These are phyloP conservation scores for Nosema muscidifuracis DNA, from an alignment of 371 early-diverging fungal genomes.

Conservation along the genomic window DNA sequence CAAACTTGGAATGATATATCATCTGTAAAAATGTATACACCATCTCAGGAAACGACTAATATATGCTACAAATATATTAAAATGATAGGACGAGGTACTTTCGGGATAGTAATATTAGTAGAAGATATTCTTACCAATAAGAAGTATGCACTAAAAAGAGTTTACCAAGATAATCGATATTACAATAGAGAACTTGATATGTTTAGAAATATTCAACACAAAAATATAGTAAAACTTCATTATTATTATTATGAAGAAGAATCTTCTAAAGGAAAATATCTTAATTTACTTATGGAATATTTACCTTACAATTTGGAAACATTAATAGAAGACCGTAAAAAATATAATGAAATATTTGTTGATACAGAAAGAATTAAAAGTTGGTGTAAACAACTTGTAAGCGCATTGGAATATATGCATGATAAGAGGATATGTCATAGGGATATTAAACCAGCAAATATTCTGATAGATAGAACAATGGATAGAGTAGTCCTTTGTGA, in stretches of 20 bases:
- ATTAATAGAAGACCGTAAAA: constrained; percentile 27
- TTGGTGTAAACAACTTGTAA: constrained; percentile 66
- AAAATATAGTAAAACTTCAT: constrained; percentile 44
- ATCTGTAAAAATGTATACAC: not conserved
- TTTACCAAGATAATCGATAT: constrained; percentile 52
- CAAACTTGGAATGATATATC: constrained; percentile 18
- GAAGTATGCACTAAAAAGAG: constrained; percentile 56
- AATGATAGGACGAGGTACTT: constrained; percentile 60
- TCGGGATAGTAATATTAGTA: constrained; percentile 56
- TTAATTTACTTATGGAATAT: constrained; percentile 55
- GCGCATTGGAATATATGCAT: constrained; percentile 64
- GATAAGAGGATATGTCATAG: constrained; percentile 65
- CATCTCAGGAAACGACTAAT: not conserved
- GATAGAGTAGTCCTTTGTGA: constrained; percentile 72
- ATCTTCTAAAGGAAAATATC: constrained; percentile 42
- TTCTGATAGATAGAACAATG: constrained; percentile 63
- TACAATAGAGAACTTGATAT: constrained; percentile 58
- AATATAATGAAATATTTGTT: too few species aligned
- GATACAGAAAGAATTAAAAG: constrained; percentile 63
- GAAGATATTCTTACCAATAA: not conserved
- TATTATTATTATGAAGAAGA: constrained; percentile 46
- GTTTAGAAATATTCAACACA: constrained; percentile 42
- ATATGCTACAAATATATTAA: constrained; percentile 21
- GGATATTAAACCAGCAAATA: constrained; percentile 68
- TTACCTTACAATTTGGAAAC: constrained; percentile 28